Evolutionary conservation across 257 asterid genomes (phyloP), one percentile per base, ranked within the genome.

Genomic region (Solanum ahanhuiri): DNA sequence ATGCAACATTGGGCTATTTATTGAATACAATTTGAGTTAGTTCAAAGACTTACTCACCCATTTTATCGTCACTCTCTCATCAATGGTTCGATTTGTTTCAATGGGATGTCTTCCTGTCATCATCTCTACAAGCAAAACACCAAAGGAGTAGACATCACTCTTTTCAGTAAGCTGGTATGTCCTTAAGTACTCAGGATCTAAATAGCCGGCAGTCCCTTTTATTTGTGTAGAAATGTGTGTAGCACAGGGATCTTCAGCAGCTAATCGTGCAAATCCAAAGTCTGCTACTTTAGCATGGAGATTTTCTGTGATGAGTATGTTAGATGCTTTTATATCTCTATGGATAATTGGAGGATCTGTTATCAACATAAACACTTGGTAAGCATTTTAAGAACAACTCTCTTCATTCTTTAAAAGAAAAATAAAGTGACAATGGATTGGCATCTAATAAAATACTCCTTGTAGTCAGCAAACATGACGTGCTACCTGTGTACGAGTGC

Each of bases 91-190:
- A 57, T 88, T 90, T 0, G 87, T 86, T 35, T 94, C 98, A 15
- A 92, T 89, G 20, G 98, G 98, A 45, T 83, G 89, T 37, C 98
- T 86, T 60, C 93, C 98, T 0, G 96, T 93, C 87, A 95, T 83
- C 79, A 93, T 89, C 90, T 95, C 96, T 79, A 94, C 92, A 6
- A 95, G 98, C 81, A 95, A 82, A 35, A 94, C 95, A 9, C 98
- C 98, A 33, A 94, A 95, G 12, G 95, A 94, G 91, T 94, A 94
- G 39, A 95, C 98, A 69, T 94, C 98, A 51, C 96, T 95, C 92
- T 93, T 94, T 82, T 91, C 93, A 9, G 96, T 93, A 51, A 94
- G 96, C 15, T 92, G 96, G 82, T 92, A 91, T 3, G 95, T 92
- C 88, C 58, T 88, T 39, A 93, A 81, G 85, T 95, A 95, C 85